Base-by-base conservation (phyloP, 1,139 yeast species). In the Lodderomyces parapsilosis region DNA sequence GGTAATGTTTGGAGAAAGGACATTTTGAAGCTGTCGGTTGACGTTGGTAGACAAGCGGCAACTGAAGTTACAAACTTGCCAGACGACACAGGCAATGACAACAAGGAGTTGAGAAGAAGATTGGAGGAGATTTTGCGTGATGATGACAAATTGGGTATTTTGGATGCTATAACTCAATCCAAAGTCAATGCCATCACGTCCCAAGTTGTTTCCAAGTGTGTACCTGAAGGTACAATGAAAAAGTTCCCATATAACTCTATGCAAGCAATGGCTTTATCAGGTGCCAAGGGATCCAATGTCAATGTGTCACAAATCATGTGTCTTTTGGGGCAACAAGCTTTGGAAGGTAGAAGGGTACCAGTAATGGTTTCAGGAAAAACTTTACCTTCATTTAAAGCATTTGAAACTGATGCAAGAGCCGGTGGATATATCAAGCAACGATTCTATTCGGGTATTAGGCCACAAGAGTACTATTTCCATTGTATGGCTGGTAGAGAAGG, bases 401-500 rank as follows among this genome's bases (percentile, higher is more conserved):
- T 83, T 60, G 99, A 94, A 62, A 93, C 99, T 22, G 93, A 89
- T 64, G 96, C 98, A 6, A 80, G 95, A 63, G 98, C 99, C 27
- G 99, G 99, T 76, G 99, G 99, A 45, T 94, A 90, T 63, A 89
- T 94, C 62, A 88, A 93, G 62, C 95, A 96, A 51, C 86, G 99
- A 59, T 94, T 94, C 82, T 93, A 90, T 66, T 89, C 98, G 32
- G 99, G 99, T 66, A 87, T 94, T 54, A 83, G 89, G 64, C 99
- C 99, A n/a, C 99, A 94, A 70, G 99, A 94, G 65, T 94, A 94
- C 67, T 94, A 91, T 62, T 94, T 94, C 93, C 99, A 94, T 74
- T 93, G 99, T 77, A 94, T 94, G 99, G 99, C 99, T 46, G 99
- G 99, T 66, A 86, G 99, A 76, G 99, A 94, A 78, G 99, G 99